Evolutionary conservation across 495 filamentous ascomycete genomes (phyloP), one percentile per base, ranked within the genome.

Genomic region (Astrocystis sublimbata): DNA sequence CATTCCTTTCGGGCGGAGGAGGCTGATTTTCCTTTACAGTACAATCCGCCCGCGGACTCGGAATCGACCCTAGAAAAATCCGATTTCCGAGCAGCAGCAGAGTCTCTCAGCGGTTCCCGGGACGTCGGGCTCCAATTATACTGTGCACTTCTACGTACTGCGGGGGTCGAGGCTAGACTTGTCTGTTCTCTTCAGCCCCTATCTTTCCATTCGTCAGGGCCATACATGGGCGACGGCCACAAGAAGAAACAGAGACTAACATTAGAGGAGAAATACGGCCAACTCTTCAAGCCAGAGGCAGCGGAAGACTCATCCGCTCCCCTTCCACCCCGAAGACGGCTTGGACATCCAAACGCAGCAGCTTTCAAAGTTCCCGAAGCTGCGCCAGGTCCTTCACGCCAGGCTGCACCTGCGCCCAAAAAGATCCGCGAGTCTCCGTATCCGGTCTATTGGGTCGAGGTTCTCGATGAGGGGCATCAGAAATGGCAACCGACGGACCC

Each of bases 361-460:
- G 71, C 71, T 28, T 81, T 73, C 56, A 61, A 69, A 15, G 36
- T 73, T n/a, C 77, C 77, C 6, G 67, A 63, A 17, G 38, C 60
- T 23, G 15, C 58, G 7, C 64, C 73, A 17, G 54, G 67, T 9
- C 62, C 70, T 2, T 52, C 76, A 21, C 65, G 26, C 4, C 63
- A 70, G 19, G 36, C 45, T 4, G 58, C 63, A 5, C 68, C 71
- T 21, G 71, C 77, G 6, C 67, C 71, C 9, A 80, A 74, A 55
- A 62, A 51, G 28, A 80, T 81, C 13, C 79, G 79, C 23, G 87
- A 88, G 68, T 93, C 91, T 3, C 71, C 82, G 2, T 90, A 86
- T 63, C 96, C 94, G 0, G 77, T 98, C 5, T 97, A 90, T 71
- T 98, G 94, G 94, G 87, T 97, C 2, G 94, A 98, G 75, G 88